Evolutionary conservation across 257 asterid genomes (phyloP).

Genomic region (Gardenia jasminoides): DNA sequence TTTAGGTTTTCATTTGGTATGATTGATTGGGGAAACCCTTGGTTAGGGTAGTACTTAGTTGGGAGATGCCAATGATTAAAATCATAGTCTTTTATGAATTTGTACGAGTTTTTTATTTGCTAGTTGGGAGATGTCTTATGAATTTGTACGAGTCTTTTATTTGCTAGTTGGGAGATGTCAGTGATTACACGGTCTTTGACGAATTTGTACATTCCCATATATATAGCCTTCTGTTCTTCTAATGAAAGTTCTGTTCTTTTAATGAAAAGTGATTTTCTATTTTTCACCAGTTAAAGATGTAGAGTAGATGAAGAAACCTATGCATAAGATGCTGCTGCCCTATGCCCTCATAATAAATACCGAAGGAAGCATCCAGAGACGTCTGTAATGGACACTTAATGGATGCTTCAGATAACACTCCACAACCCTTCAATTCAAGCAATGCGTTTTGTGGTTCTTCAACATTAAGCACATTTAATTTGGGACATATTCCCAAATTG

Average conservation of each 20-base stretch:
- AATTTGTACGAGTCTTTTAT: no score
- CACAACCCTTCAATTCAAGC: slow-evolving; percentile 97
- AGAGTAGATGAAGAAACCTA: background rate
- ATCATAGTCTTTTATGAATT: no score
- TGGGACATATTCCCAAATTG: slow-evolving; percentile 98
- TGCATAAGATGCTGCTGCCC: background rate
- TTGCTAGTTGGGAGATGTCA: no score
- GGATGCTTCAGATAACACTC: slow-evolving; percentile 78
- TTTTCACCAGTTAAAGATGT: background rate
- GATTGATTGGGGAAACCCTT: no score
- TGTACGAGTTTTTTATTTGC: no score
- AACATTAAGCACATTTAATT: slow-evolving; percentile 62
- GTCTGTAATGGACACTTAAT: slow-evolving; percentile 80
- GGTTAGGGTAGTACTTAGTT: no score
- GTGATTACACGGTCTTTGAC: no score
- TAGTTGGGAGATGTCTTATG: no score
- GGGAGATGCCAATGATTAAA: no score
- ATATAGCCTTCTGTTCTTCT: no score
- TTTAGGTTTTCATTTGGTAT: no score
- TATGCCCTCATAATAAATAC: background rate
- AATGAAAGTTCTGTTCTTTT: background rate
- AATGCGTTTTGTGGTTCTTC: slow-evolving; percentile 85
- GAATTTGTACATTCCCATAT: no score
- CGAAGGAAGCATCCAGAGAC: slow-evolving; percentile 58
- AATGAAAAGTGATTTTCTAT: background rate